phyloP scores from a whole-genome alignment of 2,329 filamentous ascomycete genomes.

The Penicillium glabrum region DNA sequence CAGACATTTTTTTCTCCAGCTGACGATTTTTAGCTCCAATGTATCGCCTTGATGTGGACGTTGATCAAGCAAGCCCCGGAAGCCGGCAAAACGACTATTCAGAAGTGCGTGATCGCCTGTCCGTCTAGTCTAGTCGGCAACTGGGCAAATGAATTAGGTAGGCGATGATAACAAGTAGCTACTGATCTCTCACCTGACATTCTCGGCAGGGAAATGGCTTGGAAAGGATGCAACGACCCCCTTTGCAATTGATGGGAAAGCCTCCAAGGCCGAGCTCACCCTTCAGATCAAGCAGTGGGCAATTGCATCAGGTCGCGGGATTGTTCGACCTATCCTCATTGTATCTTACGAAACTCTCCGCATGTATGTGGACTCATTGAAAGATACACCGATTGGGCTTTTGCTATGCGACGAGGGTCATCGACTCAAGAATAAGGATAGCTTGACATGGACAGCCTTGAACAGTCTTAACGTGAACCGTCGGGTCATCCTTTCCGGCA shows the following conservation, averaged over 20 bases:
- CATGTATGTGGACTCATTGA: slow-evolving; percentile 85
- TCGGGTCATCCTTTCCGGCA: slow-evolving; percentile 92
- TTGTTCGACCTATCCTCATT: slow-evolving; percentile 91
- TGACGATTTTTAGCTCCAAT: slow-evolving; percentile 65
- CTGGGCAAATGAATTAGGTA: slow-evolving; percentile 87
- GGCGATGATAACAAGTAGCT: slow-evolving; percentile 4
- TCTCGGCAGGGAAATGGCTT: slow-evolving; percentile 74
- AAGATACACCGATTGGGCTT: slow-evolving; percentile 84
- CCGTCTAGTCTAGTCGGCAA: slow-evolving; percentile 95
- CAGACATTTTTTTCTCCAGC: slow-evolving; percentile 1
- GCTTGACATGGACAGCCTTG: slow-evolving; percentile 87
- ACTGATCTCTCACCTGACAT: slow-evolving; percentile 16
- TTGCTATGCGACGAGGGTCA: slow-evolving; percentile 97
- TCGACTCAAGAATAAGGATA: slow-evolving; percentile 94
- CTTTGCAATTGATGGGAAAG: slow-evolving; percentile 96
- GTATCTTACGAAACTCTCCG: slow-evolving; percentile 96
- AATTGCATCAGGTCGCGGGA: slow-evolving; percentile 81
- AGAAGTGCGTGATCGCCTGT: slow-evolving; percentile 95
- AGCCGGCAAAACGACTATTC: slow-evolving; percentile 88
- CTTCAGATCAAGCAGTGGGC: slow-evolving; percentile 93
- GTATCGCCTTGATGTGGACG: slow-evolving; percentile 96
- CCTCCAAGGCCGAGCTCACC: slow-evolving; percentile 87
- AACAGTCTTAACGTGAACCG: slow-evolving; percentile 87
- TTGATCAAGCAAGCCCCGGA: slow-evolving; percentile 92
- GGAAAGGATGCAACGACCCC: slow-evolving; percentile 86